Evolutionary conservation across 129 eudicot genomes (phyloP).

Genomic region (Rutidosis leptorrhynchoides): DNA sequence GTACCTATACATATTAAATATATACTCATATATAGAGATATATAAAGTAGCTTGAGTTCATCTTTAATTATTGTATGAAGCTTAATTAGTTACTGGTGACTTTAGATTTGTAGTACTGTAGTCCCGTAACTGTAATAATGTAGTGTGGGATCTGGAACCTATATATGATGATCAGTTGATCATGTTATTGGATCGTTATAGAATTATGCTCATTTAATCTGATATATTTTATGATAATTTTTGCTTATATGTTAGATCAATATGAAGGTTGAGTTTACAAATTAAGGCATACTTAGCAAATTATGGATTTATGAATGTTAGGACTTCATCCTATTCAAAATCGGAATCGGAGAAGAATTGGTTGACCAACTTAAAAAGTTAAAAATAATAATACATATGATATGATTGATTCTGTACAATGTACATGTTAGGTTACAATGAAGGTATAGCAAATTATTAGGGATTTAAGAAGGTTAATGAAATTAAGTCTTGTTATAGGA

Average conservation of each 20-base stretch:
- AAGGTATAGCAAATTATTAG: neutral
- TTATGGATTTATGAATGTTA: neutral
- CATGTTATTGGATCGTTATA: neutral
- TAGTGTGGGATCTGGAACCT: neutral
- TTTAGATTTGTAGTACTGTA: too few relatives aligned
- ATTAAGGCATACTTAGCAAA: neutral
- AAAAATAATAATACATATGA: neutral
- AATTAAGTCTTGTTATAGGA: too few relatives aligned
- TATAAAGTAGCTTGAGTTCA: neutral
- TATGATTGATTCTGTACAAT: neutral
- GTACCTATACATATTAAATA: neutral
- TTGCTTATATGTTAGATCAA: neutral
- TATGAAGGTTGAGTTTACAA: neutral
- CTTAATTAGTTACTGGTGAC: neutral
- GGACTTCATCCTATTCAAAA: neutral
- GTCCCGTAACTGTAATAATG: neutral
- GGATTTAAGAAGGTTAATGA: neutral
- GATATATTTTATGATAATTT: neutral
- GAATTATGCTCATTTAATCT: neutral
- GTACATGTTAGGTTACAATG: neutral
- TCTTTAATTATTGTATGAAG: neutral
- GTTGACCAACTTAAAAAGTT: neutral
- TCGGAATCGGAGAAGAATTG: neutral
- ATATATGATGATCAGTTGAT: neutral
- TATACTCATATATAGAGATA: too few relatives aligned